Evolutionary conservation across 306 rosid genomes (phyloP).

Genomic region (Lathyrus aphaca): DNA sequence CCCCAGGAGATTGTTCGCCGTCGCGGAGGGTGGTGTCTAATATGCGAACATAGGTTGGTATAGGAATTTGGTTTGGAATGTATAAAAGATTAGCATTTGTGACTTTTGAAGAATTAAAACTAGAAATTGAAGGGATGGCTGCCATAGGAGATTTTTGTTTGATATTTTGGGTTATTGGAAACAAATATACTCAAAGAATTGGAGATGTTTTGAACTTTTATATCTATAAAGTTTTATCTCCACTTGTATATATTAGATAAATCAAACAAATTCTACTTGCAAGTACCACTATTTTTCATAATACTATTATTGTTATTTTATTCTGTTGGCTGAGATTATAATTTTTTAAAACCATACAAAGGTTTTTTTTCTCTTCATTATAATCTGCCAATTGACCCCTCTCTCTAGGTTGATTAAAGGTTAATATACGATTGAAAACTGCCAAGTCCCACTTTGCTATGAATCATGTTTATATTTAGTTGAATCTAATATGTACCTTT

Average conservation of each 20-base stretch:
- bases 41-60: conserved; percentile 71
- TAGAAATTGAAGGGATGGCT: background rate
- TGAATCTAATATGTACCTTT: too few relatives aligned
- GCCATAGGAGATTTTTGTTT: background rate
- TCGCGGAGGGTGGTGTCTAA: conserved; percentile 95
- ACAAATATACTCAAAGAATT: background rate
- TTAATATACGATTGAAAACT: background rate
- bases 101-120: background rate
- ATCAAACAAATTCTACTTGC: background rate
- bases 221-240: background rate
- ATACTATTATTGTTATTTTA: background rate
- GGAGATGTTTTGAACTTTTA: background rate
- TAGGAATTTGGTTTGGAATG: conserved; percentile 69
- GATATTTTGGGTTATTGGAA: background rate
- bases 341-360: background rate
- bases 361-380: background rate
- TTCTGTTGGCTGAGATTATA: background rate
- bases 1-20: conserved; percentile 95
- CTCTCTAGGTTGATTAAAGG: background rate
- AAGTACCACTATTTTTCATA: background rate
- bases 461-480: background rate
- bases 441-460: background rate
- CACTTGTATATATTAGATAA: background rate
- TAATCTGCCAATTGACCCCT: background rate
- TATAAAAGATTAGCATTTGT: conserved; percentile 50